phyloP scores from a whole-genome alignment of 129 eudicot genomes.

The Chrysanthemum lavandulifolium region DNA sequence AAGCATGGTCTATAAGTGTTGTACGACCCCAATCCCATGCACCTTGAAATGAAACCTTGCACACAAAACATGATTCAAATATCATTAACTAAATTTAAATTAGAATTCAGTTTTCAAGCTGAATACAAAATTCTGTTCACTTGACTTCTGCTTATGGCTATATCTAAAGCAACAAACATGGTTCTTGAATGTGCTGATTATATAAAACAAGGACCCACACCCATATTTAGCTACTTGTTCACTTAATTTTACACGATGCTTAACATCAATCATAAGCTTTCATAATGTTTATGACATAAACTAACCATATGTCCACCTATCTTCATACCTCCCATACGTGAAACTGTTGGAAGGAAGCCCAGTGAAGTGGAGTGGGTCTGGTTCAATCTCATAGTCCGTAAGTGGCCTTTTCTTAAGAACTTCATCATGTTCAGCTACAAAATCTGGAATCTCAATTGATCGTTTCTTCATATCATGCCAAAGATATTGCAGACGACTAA shows the following conservation, averaged over 20 bases:
- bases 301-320: conserved; percentile 67
- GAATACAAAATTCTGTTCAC: neutral
- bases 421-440: conserved; percentile 75
- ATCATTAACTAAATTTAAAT: neutral
- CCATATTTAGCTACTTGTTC: neutral
- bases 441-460: conserved; percentile 83
- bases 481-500: conserved; percentile 83
- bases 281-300: conserved; percentile 37
- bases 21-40: conserved; percentile 97
- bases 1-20: conserved; percentile 80
- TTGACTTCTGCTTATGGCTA: neutral
- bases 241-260: neutral
- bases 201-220: neutral
- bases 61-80: neutral
- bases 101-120: neutral
- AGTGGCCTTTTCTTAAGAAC: conserved; percentile 81
- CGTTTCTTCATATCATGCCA: conserved; percentile 93
- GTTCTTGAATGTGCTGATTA: neutral
- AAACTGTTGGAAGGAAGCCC: conserved; percentile 56
- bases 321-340: conserved; percentile 63
- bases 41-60: conserved; percentile 59
- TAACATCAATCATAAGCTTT: neutral
- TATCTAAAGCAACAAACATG: neutral
- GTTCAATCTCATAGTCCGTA: conserved; percentile 92
- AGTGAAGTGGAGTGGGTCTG: conserved; percentile 69